These are phyloP conservation scores for Pyrenochaeta sp. DNA, from an alignment of 2,329 filamentous ascomycete genomes.

Conservation along the genomic window DNA sequence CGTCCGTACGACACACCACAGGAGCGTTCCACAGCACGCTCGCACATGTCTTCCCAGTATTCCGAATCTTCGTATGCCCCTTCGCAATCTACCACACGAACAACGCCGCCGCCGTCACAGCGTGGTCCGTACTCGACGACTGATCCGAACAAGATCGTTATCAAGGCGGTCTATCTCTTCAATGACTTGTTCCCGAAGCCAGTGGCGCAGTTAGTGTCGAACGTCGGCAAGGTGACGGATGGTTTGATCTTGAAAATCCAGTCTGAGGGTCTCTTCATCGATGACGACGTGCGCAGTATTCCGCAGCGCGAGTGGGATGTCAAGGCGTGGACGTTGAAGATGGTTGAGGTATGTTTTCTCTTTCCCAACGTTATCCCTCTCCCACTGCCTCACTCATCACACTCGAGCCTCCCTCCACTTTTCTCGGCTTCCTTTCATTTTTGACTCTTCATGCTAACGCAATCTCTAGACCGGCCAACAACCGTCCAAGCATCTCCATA, in stretches of 20 bases:
- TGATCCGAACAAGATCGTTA: slow-evolving; percentile 94
- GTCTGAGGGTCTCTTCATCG: slow-evolving; percentile 94
- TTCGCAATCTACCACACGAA: slow-evolving; percentile 83
- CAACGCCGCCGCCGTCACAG: slow-evolving; percentile 81
- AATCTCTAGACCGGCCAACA: slow-evolving; percentile 52
- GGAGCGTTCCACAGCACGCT: slow-evolving; percentile 45
- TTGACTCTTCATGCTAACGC: slow-evolving; percentile 17
- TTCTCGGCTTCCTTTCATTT: not conserved
- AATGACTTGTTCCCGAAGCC: slow-evolving; percentile 91
- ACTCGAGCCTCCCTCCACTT: not conserved
- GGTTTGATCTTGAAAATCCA: slow-evolving; percentile 91
- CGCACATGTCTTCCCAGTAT: slow-evolving; percentile 60
- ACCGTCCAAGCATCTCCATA: slow-evolving; percentile 56
- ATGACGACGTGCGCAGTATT: slow-evolving; percentile 90
- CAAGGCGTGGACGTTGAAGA: slow-evolving; percentile 96
- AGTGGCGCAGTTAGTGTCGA: slow-evolving; percentile 86
- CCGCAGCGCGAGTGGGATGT: slow-evolving; percentile 98
- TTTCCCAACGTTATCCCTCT: not conserved
- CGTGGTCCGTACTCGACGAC: slow-evolving; percentile 83
- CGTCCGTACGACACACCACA: not conserved
- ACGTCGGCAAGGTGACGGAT: slow-evolving; percentile 85
- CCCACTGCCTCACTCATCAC: not conserved
- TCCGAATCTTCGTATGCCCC: slow-evolving; percentile 89
- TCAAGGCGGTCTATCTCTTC: slow-evolving; percentile 91
- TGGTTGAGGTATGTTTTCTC: slow-evolving; percentile 68